Percentiles rank a stretch among this genome's conserved stretches.
Conservation (phyloP, 2,329 filamentous ascomycete species). For the Arthrobotrys conoides region DNA sequence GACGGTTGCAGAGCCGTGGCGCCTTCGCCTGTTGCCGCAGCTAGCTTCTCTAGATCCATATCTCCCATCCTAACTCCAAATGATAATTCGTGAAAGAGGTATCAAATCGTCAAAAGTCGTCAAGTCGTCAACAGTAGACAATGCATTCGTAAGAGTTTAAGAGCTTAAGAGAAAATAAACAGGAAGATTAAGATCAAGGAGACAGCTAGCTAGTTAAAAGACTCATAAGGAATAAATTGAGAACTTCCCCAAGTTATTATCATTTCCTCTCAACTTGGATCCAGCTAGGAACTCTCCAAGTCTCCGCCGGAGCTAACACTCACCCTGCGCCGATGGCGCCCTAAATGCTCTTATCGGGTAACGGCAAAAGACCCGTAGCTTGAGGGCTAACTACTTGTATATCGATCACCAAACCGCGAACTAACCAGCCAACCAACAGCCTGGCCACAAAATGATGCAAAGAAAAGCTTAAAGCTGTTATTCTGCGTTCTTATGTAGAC, state of each 20-base stretch:
- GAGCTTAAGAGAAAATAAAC: constrained; percentile 2
- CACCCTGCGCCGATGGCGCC: constrained; percentile 19
- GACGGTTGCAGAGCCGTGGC: constrained; percentile 21
- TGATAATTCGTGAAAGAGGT: not conserved
- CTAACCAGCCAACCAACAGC: constrained; percentile 2
- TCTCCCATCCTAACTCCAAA: constrained; percentile 14
- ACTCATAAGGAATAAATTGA: constrained; percentile 15
- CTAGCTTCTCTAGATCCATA: constrained; percentile 22
- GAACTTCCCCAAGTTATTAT: constrained; percentile 17
- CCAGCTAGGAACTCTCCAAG: constrained; percentile 12
- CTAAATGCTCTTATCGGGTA: constrained; percentile 8
- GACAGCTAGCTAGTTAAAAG: not conserved
- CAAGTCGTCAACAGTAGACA: not conserved
- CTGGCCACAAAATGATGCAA: not conserved
- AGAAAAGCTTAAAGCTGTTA: not conserved
- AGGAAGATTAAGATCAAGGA: not conserved
- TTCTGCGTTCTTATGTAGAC: not conserved
- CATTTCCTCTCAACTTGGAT: constrained; percentile 10
- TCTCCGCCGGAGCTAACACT: constrained; percentile 13
- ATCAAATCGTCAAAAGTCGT: constrained; percentile 1
- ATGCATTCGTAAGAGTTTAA: not conserved
- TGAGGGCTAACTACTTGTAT: not conserved
- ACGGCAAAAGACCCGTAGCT: constrained; percentile 17
- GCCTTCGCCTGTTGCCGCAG: constrained; percentile 18
- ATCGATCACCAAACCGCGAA: constrained; percentile 19